Conservation (phyloP, 2,329 filamentous ascomycete species). For the Aspergillus costaricaensis region DNA sequence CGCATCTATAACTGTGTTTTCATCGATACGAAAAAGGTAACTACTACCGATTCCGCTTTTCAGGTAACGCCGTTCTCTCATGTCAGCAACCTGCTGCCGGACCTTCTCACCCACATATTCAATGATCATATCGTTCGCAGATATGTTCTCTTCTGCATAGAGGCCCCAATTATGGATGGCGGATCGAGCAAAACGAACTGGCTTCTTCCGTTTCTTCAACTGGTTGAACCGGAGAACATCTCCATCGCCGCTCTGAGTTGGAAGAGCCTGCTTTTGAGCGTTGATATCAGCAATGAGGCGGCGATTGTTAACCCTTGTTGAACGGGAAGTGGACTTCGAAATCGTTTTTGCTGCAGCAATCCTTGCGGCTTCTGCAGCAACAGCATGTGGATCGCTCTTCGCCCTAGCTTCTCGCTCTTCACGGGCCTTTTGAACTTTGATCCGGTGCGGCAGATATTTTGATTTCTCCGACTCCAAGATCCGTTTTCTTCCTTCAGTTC, state of each 20-base stretch:
- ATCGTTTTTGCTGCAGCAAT: constrained; percentile 77
- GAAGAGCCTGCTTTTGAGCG: constrained; percentile 78
- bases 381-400: constrained; percentile 63
- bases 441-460: constrained; percentile 95
- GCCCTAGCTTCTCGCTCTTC: constrained; percentile 82
- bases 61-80: constrained; percentile 87
- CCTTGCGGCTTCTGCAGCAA: constrained; percentile 70
- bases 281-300: constrained; percentile 93
- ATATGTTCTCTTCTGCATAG: constrained; percentile 96
- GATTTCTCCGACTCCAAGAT: constrained; percentile 97
- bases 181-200: constrained; percentile 94
- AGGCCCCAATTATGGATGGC: constrained; percentile 99
- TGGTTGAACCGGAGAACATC: constrained; percentile 98
- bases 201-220: constrained; percentile 99
- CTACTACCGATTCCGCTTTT: constrained; percentile 96
- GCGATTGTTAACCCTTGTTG: constrained; percentile 93
- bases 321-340: constrained; percentile 85
- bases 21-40: constrained; percentile 97
- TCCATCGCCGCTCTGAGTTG: constrained; percentile 73
- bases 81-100: constrained; percentile 93
- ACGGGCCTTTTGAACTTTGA: constrained; percentile 88
- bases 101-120: constrained; percentile 99
- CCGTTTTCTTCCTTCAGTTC: constrained; percentile 92
- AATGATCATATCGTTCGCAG: constrained; percentile 98
- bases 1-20: constrained; percentile 95